Conservation (phyloP, 2,329 filamentous ascomycete species). For the Trichoderma aggressivum region DNA sequence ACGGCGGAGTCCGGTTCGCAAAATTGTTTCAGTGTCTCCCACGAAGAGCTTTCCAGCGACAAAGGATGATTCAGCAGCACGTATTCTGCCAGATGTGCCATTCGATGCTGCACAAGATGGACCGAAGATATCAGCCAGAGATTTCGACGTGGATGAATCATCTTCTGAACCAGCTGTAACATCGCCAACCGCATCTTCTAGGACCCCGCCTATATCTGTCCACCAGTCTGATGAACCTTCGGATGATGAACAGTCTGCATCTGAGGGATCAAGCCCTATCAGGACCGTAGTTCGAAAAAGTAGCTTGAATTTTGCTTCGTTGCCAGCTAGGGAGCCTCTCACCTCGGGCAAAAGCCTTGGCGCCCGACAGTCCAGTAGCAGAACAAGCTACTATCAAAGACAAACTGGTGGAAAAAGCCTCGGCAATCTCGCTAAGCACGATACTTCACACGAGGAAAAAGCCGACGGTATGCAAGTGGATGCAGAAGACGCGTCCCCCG, state of each 20-base stretch:
- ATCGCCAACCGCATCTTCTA: not conserved
- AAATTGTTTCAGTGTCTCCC: conserved; percentile 31
- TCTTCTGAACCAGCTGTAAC: conserved; percentile 1
- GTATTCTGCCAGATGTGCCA: conserved; percentile 20
- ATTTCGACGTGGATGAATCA: conserved; percentile 18
- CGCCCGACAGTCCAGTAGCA: conserved; percentile 61
- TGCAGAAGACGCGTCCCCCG: conserved; percentile 35
- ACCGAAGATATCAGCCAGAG: not conserved
- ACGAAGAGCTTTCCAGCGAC: conserved; percentile 43
- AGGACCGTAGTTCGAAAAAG: conserved; percentile 83
- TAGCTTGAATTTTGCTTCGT: conserved; percentile 88
- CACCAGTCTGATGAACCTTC: not conserved
- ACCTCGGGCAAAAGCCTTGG: conserved; percentile 80
- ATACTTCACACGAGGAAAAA: conserved; percentile 44
- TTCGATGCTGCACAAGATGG: not conserved
- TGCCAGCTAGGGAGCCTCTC: conserved; percentile 87
- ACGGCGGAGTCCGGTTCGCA: conserved; percentile 26
- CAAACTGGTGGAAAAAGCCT: conserved; percentile 72
- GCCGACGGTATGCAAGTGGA: conserved; percentile 54
- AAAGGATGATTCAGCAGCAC: conserved; percentile 43
- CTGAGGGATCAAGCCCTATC: conserved; percentile 70
- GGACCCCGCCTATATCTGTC: not conserved
- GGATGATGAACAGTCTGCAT: conserved; percentile 53
- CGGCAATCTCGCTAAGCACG: conserved; percentile 47
- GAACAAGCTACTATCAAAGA: conserved; percentile 70